phyloP scores from a whole-genome alignment of 148 eudicot species.

The Gaultheria prostrata region DNA sequence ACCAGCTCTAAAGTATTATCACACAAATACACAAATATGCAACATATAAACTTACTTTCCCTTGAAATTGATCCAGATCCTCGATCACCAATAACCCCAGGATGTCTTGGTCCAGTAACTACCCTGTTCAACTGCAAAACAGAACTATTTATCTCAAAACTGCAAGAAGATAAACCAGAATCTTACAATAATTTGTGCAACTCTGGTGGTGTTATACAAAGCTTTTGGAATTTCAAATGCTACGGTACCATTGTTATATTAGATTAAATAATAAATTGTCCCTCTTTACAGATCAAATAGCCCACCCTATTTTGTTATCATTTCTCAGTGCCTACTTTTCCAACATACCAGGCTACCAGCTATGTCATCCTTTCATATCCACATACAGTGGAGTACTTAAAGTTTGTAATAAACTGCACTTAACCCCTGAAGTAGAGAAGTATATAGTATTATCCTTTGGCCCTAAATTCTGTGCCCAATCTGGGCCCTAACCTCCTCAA shows the following conservation, averaged over 20 bases:
- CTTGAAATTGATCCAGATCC: conserved; percentile 97
- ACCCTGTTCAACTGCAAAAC: conserved; percentile 73
- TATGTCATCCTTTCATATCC: not conserved
- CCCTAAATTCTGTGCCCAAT: not conserved
- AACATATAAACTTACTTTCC: conserved; percentile 68
- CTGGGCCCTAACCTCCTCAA: not conserved
- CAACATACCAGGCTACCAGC: not conserved
- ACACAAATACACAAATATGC: conserved; percentile 5
- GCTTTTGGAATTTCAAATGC: not conserved
- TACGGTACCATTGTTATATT: not conserved
- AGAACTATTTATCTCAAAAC: conserved; percentile 16
- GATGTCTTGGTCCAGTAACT: conserved; percentile 91
- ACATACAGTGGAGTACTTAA: not conserved
- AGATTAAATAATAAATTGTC: not conserved
- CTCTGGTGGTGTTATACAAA: not conserved
- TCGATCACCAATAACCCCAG: conserved; percentile 96
- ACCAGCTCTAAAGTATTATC: not conserved
- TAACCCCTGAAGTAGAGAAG: too few species aligned
- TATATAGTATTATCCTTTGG: not conserved
- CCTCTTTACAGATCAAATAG: not conserved
- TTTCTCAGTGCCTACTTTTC: not conserved
- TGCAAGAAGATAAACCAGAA: not conserved
- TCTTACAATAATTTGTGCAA: not conserved
- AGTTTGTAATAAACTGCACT: not conserved
- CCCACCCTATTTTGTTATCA: not conserved